Conservation (phyloP, 257 asterid species). For the Lantana camara region DNA sequence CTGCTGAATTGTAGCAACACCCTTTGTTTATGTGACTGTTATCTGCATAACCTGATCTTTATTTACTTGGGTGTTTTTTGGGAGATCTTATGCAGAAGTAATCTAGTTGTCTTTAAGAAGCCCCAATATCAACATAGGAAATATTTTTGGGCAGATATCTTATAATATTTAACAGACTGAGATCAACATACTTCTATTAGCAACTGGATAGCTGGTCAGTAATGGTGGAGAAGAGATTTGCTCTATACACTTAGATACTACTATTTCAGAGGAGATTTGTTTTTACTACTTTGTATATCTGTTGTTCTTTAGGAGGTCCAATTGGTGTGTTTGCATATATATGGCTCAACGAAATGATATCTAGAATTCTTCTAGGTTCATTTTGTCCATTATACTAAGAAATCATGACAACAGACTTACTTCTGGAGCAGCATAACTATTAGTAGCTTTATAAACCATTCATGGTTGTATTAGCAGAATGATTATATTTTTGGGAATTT, state of each 20-base stretch:
- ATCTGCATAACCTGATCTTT: not conserved
- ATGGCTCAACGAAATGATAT: not conserved
- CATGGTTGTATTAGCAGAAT: not conserved
- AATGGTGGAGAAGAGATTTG: not conserved
- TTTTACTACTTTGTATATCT: not conserved
- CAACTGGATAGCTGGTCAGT: not conserved
- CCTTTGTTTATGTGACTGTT: not conserved
- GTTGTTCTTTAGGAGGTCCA: not conserved
- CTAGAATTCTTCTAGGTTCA: not conserved
- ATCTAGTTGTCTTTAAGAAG: not conserved
- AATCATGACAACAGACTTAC: not conserved
- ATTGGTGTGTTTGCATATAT: not conserved
- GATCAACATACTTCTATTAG: not conserved
- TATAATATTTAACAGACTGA: not conserved
- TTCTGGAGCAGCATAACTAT: not conserved
- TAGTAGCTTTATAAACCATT: not conserved
- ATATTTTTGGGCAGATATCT: not conserved
- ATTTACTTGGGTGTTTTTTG: not conserved
- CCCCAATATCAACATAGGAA: not conserved
- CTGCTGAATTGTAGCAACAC: not conserved
- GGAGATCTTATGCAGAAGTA: not conserved
- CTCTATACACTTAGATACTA: not conserved
- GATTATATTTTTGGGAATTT: not conserved
- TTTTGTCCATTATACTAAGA: not conserved
- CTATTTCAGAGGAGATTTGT: not conserved